phyloP scores from a whole-genome alignment of 1,284 basidiomycete genomes.

The Chiua sp. region DNA sequence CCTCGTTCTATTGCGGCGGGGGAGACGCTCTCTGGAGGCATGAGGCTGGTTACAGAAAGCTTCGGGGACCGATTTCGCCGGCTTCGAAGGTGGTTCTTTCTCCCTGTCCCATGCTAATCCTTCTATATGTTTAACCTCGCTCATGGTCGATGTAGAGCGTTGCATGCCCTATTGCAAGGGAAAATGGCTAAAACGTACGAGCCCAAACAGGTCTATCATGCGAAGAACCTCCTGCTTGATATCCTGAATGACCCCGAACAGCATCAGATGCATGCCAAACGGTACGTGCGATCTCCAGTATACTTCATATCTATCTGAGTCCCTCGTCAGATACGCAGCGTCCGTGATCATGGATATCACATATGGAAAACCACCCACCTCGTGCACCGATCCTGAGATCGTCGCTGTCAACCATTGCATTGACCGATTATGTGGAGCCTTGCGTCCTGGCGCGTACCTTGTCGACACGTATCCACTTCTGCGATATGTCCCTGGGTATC shows the following conservation, averaged over 20 bases:
- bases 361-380: slow-evolving; percentile 56
- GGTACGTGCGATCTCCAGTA: slow-evolving; percentile 34
- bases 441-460: slow-evolving; percentile 45
- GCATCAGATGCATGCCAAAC: slow-evolving; percentile 59
- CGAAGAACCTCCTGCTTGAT: slow-evolving; percentile 56
- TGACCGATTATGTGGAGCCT: slow-evolving; percentile 47
- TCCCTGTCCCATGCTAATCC: no score
- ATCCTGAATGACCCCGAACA: slow-evolving; percentile 52
- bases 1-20: slow-evolving; percentile 22
- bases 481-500: slow-evolving; percentile 61
- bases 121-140: background rate
- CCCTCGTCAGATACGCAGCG: slow-evolving; percentile 53
- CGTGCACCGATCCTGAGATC: slow-evolving; percentile 37
- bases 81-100: slow-evolving; percentile 13
- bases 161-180: slow-evolving; percentile 59
- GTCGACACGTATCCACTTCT: slow-evolving; percentile 65
- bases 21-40: slow-evolving; percentile 22
- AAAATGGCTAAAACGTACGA: slow-evolving; percentile 52
- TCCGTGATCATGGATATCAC: slow-evolving; percentile 67
- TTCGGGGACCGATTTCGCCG: slow-evolving; percentile 12
- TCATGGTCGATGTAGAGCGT: slow-evolving; percentile 40
- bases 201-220: slow-evolving; percentile 50
- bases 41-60: slow-evolving; percentile 9
- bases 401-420: slow-evolving; percentile 10
- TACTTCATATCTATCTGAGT: no score